These are phyloP conservation scores for Podospora didyma DNA, from an alignment of 495 filamentous ascomycete genomes.

Conservation along the genomic window DNA sequence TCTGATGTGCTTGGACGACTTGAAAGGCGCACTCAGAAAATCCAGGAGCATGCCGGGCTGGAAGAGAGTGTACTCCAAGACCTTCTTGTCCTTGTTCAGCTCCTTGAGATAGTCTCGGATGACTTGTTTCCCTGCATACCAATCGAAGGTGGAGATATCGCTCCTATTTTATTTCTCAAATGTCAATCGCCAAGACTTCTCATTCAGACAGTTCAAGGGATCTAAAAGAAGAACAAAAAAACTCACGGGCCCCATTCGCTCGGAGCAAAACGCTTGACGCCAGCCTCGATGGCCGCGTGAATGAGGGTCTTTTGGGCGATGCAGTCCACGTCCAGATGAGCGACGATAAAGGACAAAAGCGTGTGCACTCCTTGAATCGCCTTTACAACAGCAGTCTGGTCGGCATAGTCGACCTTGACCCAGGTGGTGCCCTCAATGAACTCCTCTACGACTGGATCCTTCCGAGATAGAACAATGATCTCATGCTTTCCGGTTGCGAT, in stretches of 20 bases:
- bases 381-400: conserved; percentile 31
- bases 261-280: conserved; percentile 55
- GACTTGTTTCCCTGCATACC: conserved; percentile 46
- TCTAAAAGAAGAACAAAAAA: neutral
- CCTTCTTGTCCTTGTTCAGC: conserved; percentile 46
- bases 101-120: conserved; percentile 47
- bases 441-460: conserved; percentile 12
- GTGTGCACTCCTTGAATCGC: conserved; percentile 48
- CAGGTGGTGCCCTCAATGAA: conserved; percentile 26
- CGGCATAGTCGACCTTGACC: conserved; percentile 42
- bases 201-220: neutral
- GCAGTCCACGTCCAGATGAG: conserved; percentile 31
- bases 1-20: conserved; percentile 46
- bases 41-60: conserved; percentile 52
- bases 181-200: neutral
- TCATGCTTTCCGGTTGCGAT: conserved; percentile 49
- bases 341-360: conserved; percentile 49
- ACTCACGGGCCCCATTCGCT: conserved; percentile 35
- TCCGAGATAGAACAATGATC: conserved; percentile 44
- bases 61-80: conserved; percentile 48
- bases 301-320: conserved; percentile 44
- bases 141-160: conserved; percentile 25
- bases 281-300: conserved; percentile 48
- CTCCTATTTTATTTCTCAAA: neutral
- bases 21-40: conserved; percentile 49